Conservation (phyloP, 2,329 filamentous ascomycete species). For the Cordyceps javanica region DNA sequence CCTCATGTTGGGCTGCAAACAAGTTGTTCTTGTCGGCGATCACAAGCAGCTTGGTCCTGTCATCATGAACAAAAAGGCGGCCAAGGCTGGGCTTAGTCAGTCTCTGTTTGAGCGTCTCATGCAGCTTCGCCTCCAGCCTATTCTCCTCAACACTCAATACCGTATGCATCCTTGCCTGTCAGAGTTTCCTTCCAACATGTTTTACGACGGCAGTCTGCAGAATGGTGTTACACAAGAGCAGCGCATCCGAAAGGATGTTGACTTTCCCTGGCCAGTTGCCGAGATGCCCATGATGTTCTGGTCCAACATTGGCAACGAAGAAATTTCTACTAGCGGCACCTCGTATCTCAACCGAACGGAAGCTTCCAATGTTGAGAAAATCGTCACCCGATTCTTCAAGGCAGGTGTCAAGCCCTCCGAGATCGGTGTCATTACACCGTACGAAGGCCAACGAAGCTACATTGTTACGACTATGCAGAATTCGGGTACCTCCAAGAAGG, state of each 20-base stretch:
- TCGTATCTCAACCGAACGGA: constrained; percentile 98
- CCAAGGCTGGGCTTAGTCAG: constrained; percentile 94
- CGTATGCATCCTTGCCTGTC: constrained; percentile 98
- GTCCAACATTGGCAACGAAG: constrained; percentile 95
- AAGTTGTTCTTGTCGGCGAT: constrained; percentile 96
- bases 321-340: constrained; percentile 95
- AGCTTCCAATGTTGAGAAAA: constrained; percentile 95
- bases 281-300: constrained; percentile 99
- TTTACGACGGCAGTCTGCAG: constrained; percentile 94
- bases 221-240: constrained; percentile 91
- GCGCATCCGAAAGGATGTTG: constrained; percentile 83
- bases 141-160: constrained; percentile 93
- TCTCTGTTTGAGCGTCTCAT: constrained; percentile 97
- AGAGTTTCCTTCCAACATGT: constrained; percentile 98
- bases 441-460: constrained; percentile 96
- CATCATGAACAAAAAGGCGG: constrained; percentile 99
- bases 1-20: constrained; percentile 92
- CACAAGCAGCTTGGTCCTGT: constrained; percentile 97
- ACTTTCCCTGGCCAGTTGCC: constrained; percentile 93
- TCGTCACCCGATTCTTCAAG: constrained; percentile 97
- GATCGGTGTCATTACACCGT: constrained; percentile 97
- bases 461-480: constrained; percentile 99
- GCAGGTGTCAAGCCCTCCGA: constrained; percentile 89
- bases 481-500: constrained; percentile 94
- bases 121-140: constrained; percentile 82